Base-by-base conservation (phyloP, 108 stramenopile species). In the Cyclotella sp. region DNA sequence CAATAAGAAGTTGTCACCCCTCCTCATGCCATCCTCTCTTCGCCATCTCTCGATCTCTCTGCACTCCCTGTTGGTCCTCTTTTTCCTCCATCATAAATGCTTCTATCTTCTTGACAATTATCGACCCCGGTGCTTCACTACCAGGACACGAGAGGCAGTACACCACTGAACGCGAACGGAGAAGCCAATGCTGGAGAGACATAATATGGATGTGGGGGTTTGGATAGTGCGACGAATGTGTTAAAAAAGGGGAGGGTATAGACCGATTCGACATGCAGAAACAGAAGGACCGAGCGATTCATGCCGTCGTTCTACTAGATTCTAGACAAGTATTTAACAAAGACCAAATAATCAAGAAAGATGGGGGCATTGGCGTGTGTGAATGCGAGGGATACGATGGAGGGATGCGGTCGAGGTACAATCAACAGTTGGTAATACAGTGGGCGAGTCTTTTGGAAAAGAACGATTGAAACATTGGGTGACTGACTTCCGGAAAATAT, bases 181-280 rank as follows among this genome's bases (percentile, higher is more conserved):
- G 68, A 81, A 81, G 80, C 42, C 9, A 45, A 51, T 75, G 74
- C 71, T 81, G 80, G 80, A 81, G 46, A 18, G 59, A 24, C 44
- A 64, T 46, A 54, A 75, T 54, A 55, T 64, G 29, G 3, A 21
- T 30, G 54, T 58, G 22, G 73, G 28, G 51, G 63, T 39, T 0
- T 27, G 24, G 43, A 16, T n/a, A 30, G 73, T 30, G 16, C 14
- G 45, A 28, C 13, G 26, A 16, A 28, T 54, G 21, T 13, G 53
- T 54, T 54, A 19, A 61, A 19, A 61, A 29, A 29, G 19, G 11
- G 59, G 30, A 61, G 59, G 59, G 30, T 29, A 6, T 61, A 29
- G 59, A 58, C 6, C 40, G 30, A 13, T 21, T 41, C 0, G n/a
- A 16, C n/a, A 19, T 3, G 0, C 26, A 51, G n/a, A 10, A 26